Conservation (phyloP, 257 asterid genomes). For the Solanum microdontum region DNA sequence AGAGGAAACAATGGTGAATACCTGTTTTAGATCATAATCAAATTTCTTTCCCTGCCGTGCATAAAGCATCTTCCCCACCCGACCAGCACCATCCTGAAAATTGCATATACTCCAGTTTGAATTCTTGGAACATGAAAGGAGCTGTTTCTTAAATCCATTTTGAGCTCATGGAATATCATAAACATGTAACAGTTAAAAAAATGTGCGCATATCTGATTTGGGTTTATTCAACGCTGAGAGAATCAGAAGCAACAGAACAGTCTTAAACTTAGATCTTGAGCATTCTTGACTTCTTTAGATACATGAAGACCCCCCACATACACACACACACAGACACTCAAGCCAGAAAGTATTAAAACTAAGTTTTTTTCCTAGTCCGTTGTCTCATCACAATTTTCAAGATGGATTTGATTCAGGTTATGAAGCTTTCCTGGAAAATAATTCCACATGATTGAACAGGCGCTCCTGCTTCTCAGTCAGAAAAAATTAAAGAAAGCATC, state of each 20-base stretch:
- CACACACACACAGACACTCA: background rate
- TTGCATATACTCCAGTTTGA: slow-evolving; percentile 3
- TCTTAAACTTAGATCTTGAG: background rate
- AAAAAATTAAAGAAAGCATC: background rate
- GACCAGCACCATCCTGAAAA: slow-evolving; percentile 93
- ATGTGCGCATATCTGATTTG: background rate
- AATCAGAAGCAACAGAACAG: background rate
- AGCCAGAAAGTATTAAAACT: background rate
- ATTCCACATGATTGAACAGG: background rate
- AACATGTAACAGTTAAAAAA: background rate
- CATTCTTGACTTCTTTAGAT: background rate
- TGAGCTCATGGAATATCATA: background rate
- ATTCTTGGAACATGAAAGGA: background rate
- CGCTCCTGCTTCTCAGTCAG: background rate
- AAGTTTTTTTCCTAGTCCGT: background rate
- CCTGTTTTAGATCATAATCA: slow-evolving; percentile 97
- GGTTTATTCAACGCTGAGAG: background rate
- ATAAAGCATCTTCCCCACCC: slow-evolving; percentile 95
- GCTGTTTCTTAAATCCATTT: background rate
- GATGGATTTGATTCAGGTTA: background rate
- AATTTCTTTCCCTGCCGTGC: slow-evolving; percentile 96
- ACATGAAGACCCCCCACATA: background rate
- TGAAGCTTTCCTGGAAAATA: background rate
- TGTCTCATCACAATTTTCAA: background rate
- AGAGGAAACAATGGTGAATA: slow-evolving; percentile 11